Conservation (phyloP, 1,139 yeast species). For the Yarrowia galli region DNA sequence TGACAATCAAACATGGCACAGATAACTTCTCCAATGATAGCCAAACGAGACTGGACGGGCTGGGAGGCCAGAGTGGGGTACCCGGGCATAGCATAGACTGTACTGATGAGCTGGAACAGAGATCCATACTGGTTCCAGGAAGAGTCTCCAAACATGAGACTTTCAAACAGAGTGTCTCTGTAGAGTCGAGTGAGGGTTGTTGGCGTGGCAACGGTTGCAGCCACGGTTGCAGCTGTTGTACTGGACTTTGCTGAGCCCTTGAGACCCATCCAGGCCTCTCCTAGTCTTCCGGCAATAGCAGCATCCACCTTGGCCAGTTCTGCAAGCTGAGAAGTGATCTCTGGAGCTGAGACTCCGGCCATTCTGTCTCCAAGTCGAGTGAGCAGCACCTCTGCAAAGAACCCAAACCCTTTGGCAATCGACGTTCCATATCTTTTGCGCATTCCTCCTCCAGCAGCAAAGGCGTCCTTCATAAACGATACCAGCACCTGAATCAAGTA, state of each 20-base stretch:
- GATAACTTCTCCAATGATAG: conserved; percentile 48
- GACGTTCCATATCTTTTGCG: conserved; percentile 19
- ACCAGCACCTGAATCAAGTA: conserved; percentile 30
- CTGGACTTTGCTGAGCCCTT: conserved; percentile 13
- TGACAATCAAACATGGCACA: conserved; percentile 52
- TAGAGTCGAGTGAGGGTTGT: conserved; percentile 45
- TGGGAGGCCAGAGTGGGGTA: conserved; percentile 18
- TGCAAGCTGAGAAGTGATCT: conserved; percentile 33
- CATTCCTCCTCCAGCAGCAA: conserved; percentile 27
- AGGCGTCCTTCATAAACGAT: conserved; percentile 36
- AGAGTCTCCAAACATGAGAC: conserved; percentile 45
- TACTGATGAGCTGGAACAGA: conserved; percentile 45
- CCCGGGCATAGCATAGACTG: conserved; percentile 45
- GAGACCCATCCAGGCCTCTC: conserved; percentile 27
- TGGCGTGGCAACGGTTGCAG: conserved; percentile 20
- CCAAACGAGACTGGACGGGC: conserved; percentile 43
- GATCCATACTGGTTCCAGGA: conserved; percentile 46
- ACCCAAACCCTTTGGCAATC: conserved; percentile 27
- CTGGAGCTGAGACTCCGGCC: conserved; percentile 24
- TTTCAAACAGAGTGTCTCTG: conserved; percentile 50
- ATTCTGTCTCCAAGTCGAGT: conserved; percentile 5
- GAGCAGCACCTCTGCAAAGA: conserved; percentile 10
- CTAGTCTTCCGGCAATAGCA: conserved; percentile 12
- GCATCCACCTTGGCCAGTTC: conserved; percentile 23
- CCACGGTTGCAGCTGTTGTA: neutral